Percentiles rank a stretch among this genome's conserved stretches.
Evolutionary conservation across 495 filamentous ascomycete genomes (phyloP).

Genomic region (Chaetomidium leptoderma): DNA sequence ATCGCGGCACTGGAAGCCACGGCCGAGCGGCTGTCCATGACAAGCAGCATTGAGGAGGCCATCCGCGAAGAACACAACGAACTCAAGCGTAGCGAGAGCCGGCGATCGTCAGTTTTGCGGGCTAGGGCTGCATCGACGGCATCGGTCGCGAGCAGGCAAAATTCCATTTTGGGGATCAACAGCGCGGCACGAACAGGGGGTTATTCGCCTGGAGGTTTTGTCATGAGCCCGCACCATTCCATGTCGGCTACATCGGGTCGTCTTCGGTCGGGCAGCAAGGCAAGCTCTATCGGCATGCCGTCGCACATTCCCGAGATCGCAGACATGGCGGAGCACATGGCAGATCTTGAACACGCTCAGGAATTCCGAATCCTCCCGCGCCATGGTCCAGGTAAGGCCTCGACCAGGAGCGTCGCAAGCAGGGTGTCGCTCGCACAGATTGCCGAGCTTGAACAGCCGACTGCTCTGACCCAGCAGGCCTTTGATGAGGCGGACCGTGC

Average conservation of each 20-base stretch:
- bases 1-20: slow-evolving; percentile 77
- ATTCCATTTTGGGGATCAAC: slow-evolving; percentile 67
- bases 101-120: slow-evolving; percentile 51
- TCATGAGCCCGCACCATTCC: slow-evolving; percentile 63
- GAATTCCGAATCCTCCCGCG: slow-evolving; percentile 38
- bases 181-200: slow-evolving; percentile 61
- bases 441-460: slow-evolving; percentile 43
- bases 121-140: slow-evolving; percentile 29
- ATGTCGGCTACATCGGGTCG: slow-evolving; percentile 51
- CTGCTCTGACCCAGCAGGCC: slow-evolving; percentile 39
- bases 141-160: slow-evolving; percentile 54
- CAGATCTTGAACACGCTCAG: slow-evolving; percentile 31
- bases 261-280: slow-evolving; percentile 56
- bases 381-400: slow-evolving; percentile 45
- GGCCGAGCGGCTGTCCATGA: slow-evolving; percentile 74
- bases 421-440: slow-evolving; percentile 45
- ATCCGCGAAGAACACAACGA: slow-evolving; percentile 75
- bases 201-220: slow-evolving; percentile 63
- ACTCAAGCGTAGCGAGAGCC: slow-evolving; percentile 65
- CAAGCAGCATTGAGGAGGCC: slow-evolving; percentile 74
- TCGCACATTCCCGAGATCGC: slow-evolving; percentile 9
- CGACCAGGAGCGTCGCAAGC: slow-evolving; percentile 40
- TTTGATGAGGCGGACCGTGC: slow-evolving; percentile 45
- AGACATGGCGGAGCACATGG: slow-evolving; percentile 13
- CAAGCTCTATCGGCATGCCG: slow-evolving; percentile 30